A percentile compares a stretch with the other conserved stretches of the same genome.
phyloP scores from a whole-genome alignment of 495 filamentous ascomycete species.

The Penicillium mononematosum region DNA sequence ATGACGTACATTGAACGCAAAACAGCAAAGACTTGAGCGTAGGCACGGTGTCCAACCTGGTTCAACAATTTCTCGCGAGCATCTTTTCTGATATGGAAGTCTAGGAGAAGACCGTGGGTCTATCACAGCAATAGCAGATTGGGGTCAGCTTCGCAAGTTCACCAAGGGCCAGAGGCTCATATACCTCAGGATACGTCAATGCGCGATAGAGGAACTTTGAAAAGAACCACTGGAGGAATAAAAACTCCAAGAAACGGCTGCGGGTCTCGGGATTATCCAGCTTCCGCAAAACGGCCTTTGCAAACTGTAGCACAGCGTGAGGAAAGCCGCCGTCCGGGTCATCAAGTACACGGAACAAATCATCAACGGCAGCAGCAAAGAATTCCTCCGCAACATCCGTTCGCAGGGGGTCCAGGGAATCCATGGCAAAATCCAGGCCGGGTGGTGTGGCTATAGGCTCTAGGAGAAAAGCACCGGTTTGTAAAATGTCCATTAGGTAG shows the following conservation, averaged over 20 bases:
- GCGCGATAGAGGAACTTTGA: slow-evolving; percentile 80
- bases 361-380: slow-evolving; percentile 76
- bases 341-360: slow-evolving; percentile 83
- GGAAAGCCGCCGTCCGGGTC: slow-evolving; percentile 77
- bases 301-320: slow-evolving; percentile 75
- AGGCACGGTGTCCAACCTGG: slow-evolving; percentile 72
- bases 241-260: slow-evolving; percentile 69
- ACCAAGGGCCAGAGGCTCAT: slow-evolving; percentile 27
- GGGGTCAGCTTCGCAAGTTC: slow-evolving; percentile 12
- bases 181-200: slow-evolving; percentile 87
- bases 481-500: slow-evolving; percentile 88
- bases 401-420: slow-evolving; percentile 64
- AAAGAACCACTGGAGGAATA: slow-evolving; percentile 91
- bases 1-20: slow-evolving; percentile 48
- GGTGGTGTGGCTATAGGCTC: slow-evolving; percentile 66
- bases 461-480: slow-evolving; percentile 87
- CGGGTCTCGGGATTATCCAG: slow-evolving; percentile 67
- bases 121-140: slow-evolving; percentile 28
- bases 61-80: slow-evolving; percentile 86
- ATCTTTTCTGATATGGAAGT: slow-evolving; percentile 88
- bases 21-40: slow-evolving; percentile 63
- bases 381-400: slow-evolving; percentile 84
- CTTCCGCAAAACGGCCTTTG: slow-evolving; percentile 75
- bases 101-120: slow-evolving; percentile 82
- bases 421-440: slow-evolving; percentile 40